A percentile compares a stretch with the other conserved stretches of the same genome.
Evolutionary conservation across 352 stramenopile genomes (phyloP).

Genomic region (Globisporangium solare): DNA sequence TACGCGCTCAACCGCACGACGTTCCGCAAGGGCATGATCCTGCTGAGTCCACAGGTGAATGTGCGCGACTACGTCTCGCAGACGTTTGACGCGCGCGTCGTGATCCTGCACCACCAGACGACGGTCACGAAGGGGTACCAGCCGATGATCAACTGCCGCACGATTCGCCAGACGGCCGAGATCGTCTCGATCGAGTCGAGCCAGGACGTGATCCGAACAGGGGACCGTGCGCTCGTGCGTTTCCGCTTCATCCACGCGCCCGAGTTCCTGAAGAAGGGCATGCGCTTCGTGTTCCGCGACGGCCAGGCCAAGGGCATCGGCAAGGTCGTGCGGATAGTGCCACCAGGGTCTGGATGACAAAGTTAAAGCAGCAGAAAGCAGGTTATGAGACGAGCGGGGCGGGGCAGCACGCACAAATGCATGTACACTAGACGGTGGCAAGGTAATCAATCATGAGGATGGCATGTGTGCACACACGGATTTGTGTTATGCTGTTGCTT

Average conservation of each 20-base stretch:
- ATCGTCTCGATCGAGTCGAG: constrained; percentile 85
- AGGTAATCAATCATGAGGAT: constrained; percentile 2
- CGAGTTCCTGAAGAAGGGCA: constrained; percentile 96
- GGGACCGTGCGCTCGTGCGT: constrained; percentile 83
- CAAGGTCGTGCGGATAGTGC: constrained; percentile 83
- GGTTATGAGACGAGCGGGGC: not conserved
- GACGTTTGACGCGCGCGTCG: constrained; percentile 90
- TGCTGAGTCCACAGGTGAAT: constrained; percentile 80
- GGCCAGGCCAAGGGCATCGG: constrained; percentile 96
- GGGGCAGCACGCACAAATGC: not conserved
- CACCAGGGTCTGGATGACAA: constrained; percentile 3
- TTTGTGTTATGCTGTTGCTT: not conserved
- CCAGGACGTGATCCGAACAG: constrained; percentile 86
- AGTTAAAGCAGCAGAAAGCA: constrained; percentile 13
- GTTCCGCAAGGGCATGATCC: constrained; percentile 92
- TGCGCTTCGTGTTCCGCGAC: constrained; percentile 97
- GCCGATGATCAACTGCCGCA: constrained; percentile 93
- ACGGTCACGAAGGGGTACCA: constrained; percentile 92
- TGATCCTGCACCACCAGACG: constrained; percentile 95
- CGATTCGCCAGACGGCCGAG: constrained; percentile 88
- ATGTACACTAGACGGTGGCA: constrained; percentile 16
- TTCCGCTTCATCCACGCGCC: constrained; percentile 90
- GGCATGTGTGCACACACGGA: not conserved
- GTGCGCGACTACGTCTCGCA: constrained; percentile 69
- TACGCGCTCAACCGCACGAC: constrained; percentile 70